Conservation (phyloP, 768 basidiomycete genomes). For the Termitomyces sp. region DNA sequence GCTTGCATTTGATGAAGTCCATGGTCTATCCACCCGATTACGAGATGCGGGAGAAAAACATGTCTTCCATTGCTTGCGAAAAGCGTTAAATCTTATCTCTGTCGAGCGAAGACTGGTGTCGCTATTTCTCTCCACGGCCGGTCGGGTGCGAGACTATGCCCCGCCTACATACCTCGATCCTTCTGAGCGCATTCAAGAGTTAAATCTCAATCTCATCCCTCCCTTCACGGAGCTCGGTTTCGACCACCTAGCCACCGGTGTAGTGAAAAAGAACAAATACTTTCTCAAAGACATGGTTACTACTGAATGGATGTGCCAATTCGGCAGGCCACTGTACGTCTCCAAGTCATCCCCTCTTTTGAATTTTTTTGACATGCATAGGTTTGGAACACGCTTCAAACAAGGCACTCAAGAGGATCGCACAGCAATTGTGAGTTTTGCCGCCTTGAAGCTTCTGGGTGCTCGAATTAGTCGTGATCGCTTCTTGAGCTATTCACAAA, state of each 20-base stretch:
- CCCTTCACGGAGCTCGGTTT: neutral
- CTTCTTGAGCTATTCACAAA: too few relatives aligned
- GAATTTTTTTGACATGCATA: too few relatives aligned
- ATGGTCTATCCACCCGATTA: neutral
- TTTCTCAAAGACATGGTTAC: neutral
- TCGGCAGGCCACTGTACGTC: too few relatives aligned
- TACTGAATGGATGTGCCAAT: neutral
- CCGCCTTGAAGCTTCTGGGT: too few relatives aligned
- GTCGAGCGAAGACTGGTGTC: neutral
- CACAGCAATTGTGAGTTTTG: too few relatives aligned
- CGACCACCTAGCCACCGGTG: neutral
- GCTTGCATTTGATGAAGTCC: neutral
- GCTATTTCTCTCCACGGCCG: neutral
- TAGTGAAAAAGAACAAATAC: neutral
- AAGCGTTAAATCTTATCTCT: neutral
- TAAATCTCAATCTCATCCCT: neutral
- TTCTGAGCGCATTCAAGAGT: neutral
- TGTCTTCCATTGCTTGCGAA: neutral
- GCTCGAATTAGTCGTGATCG: too few relatives aligned
- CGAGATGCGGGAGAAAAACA: rapidly evolving
- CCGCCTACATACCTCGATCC: neutral
- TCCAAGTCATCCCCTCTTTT: too few relatives aligned
- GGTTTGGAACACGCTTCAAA: too few relatives aligned
- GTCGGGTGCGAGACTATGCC: neutral
- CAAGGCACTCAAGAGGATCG: too few relatives aligned